Conservation (phyloP, 1,284 basidiomycete genomes). For the Pascua sp. region DNA sequence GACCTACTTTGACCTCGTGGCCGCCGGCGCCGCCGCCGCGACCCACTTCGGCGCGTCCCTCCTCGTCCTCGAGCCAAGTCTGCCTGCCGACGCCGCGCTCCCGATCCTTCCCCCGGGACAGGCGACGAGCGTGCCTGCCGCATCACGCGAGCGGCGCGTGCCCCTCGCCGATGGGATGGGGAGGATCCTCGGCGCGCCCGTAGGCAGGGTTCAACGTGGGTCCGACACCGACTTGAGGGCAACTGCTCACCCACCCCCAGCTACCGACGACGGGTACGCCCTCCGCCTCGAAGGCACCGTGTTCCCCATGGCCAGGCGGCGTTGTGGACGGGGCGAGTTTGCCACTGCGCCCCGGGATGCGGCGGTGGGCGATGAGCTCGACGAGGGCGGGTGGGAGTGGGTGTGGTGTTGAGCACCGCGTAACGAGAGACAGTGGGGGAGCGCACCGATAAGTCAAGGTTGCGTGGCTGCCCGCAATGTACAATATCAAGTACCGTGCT, state of each 20-base stretch:
- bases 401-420: constrained; percentile 3
- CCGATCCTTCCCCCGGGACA: constrained; percentile 27
- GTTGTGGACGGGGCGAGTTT: constrained; percentile 5
- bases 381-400: constrained; percentile 5
- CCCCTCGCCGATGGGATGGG: constrained; percentile 24
- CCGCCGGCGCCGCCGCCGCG: constrained; percentile 24
- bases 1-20: constrained; percentile 34
- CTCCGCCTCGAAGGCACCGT: background rate
- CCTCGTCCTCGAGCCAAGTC: constrained; percentile 36
- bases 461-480: too few relatives aligned
- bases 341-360: background rate
- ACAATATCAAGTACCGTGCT: background rate
- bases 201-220: background rate
- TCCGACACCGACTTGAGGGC: background rate
- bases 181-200: constrained; percentile 25
- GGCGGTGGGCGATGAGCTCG: background rate
- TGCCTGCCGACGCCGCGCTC: constrained; percentile 18
- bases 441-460: too few relatives aligned
- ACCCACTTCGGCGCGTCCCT: constrained; percentile 26
- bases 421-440: too few relatives aligned
- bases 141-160: constrained; percentile 24
- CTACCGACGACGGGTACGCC: background rate
- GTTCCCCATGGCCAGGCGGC: constrained; percentile 1
- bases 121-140: constrained; percentile 10
- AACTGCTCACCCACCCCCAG: constrained; percentile 3